phyloP scores from a whole-genome alignment of 1,284 basidiomycete genomes.

The Ganoderma resinaceum region DNA sequence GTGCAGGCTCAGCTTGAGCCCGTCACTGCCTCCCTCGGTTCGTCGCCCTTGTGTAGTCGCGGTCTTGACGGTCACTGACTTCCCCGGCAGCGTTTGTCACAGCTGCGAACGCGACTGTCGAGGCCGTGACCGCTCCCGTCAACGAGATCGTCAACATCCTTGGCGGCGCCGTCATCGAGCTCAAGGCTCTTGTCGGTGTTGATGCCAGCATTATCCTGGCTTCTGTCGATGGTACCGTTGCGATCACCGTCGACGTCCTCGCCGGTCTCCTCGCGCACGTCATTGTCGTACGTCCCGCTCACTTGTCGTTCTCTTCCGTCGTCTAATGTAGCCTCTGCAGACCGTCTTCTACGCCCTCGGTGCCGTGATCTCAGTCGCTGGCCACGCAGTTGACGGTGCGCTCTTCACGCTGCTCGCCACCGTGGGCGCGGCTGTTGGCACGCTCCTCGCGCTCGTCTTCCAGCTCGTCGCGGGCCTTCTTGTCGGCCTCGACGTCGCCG shows the following conservation, averaged over 20 bases:
- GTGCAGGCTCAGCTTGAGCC: constrained; percentile 36
- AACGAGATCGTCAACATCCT: constrained; percentile 42
- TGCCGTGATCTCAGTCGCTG: constrained; percentile 44
- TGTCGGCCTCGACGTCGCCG: constrained; percentile 22
- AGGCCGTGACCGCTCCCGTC: constrained; percentile 38
- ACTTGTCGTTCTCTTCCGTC: neutral
- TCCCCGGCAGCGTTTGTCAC: constrained; percentile 39
- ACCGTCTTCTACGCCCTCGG: constrained; percentile 46
- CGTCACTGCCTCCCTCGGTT: constrained; percentile 41
- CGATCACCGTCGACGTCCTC: constrained; percentile 40
- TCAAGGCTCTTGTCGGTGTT: constrained; percentile 45
- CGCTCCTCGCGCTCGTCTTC: constrained; percentile 40
- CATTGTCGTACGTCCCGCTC: constrained; percentile 30
- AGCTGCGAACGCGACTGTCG: constrained; percentile 40
- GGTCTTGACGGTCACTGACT: constrained; percentile 12
- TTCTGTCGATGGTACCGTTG: constrained; percentile 37
- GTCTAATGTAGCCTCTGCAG: constrained; percentile 12
- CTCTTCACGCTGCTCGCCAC: constrained; percentile 37
- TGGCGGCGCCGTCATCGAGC: constrained; percentile 36
- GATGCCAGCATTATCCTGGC: constrained; percentile 42
- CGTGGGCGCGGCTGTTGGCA: constrained; percentile 42
- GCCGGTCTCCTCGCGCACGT: constrained; percentile 41
- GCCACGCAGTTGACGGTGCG: constrained; percentile 32
- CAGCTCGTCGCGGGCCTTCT: constrained; percentile 37
- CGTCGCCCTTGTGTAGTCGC: constrained; percentile 20